Evolutionary conservation across 108 stramenopile species (phyloP), one percentile per base, ranked within the genome.

Genomic region (Schizochytrium sp.): DNA sequence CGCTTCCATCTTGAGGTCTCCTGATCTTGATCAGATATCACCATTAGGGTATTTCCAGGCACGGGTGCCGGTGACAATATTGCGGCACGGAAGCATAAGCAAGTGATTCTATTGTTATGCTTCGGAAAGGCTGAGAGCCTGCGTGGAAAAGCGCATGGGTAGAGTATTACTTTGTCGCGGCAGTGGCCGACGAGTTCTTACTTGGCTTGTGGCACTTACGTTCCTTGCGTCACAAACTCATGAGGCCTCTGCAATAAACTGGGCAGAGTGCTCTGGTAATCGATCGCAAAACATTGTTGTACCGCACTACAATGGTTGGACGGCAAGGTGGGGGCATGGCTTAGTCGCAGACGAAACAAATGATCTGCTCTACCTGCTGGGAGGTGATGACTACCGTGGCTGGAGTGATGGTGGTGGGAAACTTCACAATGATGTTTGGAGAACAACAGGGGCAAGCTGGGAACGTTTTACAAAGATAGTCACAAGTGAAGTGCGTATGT

Each of bases 401-500:
- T 55, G 50, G 50, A 3, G 55, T 47, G 53, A 83, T 40, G 76
- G 76, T 1, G 76, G 76, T 53, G 76, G 76, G 28, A 55, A 83
- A 38, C 53, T 83, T 17, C 76, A 55, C 76, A 83, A 83, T 28
- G 76, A 83, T 42, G 76, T 83, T 28, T 83, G 76, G 76, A 56
- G 53, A 5, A 83, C 76, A 42, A 83, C 76, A 10, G 76, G 76
- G 50, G 76, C 76, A 5, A 55, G 50, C 50, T 83, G 76, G 76
- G 19, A 47, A 5, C 10, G 47, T 5, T 83, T 55, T 28, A 5
- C 49, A 40, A 83, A 83, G 47, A 55, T 83, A n/a, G 76, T 83
- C 76, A 55, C 76, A 5, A 28, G 76, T 53, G 76, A 83, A 53
- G 50, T 55, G 8, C 10, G 47, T 5, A 55, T 55, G 47, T 12